A percentile compares a stretch with the other conserved stretches of the same genome.
These are phyloP conservation scores for Penicillium bialowiezense DNA, from an alignment of 495 filamentous ascomycete genomes.

Conservation along the genomic window DNA sequence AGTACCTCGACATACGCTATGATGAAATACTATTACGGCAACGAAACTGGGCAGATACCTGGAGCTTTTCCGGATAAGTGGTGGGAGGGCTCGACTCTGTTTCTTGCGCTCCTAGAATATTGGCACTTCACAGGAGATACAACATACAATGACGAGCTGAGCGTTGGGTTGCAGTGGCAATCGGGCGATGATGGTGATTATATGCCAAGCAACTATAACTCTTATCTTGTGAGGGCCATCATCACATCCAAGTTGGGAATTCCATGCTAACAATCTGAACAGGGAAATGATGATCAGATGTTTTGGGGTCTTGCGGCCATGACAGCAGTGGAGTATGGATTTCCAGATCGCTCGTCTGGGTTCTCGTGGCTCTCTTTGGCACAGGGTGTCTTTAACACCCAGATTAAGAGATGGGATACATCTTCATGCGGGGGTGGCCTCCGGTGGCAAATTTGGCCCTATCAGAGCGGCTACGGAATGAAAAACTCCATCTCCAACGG, in stretches of 20 bases:
- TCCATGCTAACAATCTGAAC: background rate
- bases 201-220: slow-evolving; percentile 43
- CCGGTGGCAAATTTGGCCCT: slow-evolving; percentile 55
- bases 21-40: slow-evolving; percentile 67
- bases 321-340: slow-evolving; percentile 51
- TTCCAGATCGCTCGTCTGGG: slow-evolving; percentile 43
- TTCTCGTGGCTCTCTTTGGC: slow-evolving; percentile 72
- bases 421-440: slow-evolving; percentile 49
- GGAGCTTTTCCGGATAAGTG: slow-evolving; percentile 59
- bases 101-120: slow-evolving; percentile 49
- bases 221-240: slow-evolving; percentile 27
- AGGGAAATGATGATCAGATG: slow-evolving; percentile 58
- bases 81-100: slow-evolving; percentile 77
- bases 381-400: slow-evolving; percentile 75
- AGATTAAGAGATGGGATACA: slow-evolving; percentile 54
- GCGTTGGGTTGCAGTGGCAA: slow-evolving; percentile 50
- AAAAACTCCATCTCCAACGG: slow-evolving; percentile 72
- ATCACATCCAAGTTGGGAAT: background rate
- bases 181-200: slow-evolving; percentile 46
- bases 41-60: slow-evolving; percentile 59
- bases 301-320: slow-evolving; percentile 59
- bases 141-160: slow-evolving; percentile 49
- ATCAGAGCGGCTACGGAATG: slow-evolving; percentile 55
- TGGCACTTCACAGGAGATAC: slow-evolving; percentile 56
- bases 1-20: slow-evolving; percentile 58